A percentile compares a stretch with the other conserved stretches of the same genome.
Conservation (phyloP, 2,329 filamentous ascomycete genomes). For the Talaromyces marneffei region DNA sequence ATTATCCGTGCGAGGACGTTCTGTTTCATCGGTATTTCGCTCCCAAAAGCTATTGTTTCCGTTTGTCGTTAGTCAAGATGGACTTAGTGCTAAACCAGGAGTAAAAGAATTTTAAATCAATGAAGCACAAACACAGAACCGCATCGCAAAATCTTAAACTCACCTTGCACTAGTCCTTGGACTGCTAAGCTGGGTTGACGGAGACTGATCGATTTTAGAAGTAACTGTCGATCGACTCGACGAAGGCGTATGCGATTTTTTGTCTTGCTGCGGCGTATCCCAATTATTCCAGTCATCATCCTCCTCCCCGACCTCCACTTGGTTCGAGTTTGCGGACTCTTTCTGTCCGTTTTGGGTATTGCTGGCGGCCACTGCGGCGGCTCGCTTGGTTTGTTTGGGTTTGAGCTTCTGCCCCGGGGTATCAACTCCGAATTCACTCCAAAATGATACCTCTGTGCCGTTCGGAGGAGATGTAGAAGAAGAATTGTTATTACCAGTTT, state of each 20-base stretch:
- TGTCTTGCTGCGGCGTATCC: slow-evolving; percentile 44
- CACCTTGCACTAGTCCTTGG: slow-evolving; percentile 52
- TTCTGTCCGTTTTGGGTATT: slow-evolving; percentile 32
- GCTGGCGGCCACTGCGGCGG: slow-evolving; percentile 13
- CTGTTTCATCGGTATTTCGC: slow-evolving; percentile 26
- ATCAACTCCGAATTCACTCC: slow-evolving; percentile 48
- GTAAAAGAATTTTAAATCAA: not conserved
- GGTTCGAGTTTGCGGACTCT: slow-evolving; percentile 30
- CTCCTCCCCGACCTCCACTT: slow-evolving; percentile 42
- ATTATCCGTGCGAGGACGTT: slow-evolving; percentile 30
- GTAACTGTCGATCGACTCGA: slow-evolving; percentile 47
- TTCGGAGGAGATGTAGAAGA: slow-evolving; percentile 20
- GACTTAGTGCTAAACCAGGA: slow-evolving; percentile 15
- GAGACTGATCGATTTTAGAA: slow-evolving; percentile 44
- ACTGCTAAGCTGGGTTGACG: slow-evolving; percentile 43
- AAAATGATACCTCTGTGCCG: slow-evolving; percentile 44
- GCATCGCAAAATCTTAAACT: not conserved
- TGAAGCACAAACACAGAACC: slow-evolving; percentile 20
- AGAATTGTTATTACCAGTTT: slow-evolving; percentile 38
- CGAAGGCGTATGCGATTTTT: slow-evolving; percentile 38
- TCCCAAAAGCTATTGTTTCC: slow-evolving; percentile 32
- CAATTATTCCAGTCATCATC: slow-evolving; percentile 52
- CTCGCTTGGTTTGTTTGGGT: slow-evolving; percentile 20
- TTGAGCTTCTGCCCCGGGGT: slow-evolving; percentile 38
- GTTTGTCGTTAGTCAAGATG: slow-evolving; percentile 17